Evolutionary conservation across 2,329 filamentous ascomycete species (phyloP).

Genomic region (Phialophora verrucosa): DNA sequence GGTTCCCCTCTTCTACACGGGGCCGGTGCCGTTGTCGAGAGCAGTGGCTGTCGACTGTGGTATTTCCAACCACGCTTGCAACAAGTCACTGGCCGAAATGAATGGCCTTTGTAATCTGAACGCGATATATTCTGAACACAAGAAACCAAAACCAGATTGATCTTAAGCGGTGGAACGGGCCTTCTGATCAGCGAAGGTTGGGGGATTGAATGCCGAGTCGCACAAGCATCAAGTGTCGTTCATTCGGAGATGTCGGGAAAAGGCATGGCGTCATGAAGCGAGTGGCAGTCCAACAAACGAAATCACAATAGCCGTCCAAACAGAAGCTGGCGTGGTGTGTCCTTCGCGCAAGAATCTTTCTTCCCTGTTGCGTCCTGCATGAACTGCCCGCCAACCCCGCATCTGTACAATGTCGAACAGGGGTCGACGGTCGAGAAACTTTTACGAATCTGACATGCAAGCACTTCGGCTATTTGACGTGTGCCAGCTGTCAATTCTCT

Average conservation of each 20-base stretch:
- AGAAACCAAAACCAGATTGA: not conserved
- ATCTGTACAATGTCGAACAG: not conserved
- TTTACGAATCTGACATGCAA: conserved; percentile 5
- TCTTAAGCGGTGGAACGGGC: not conserved
- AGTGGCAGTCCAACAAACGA: not conserved
- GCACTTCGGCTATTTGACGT: conserved; percentile 9
- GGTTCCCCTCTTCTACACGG: not conserved
- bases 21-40: not conserved
- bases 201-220: not conserved
- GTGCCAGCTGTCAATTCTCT: conserved; percentile 10
- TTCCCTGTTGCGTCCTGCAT: conserved; percentile 7
- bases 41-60: not conserved
- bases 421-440: not conserved
- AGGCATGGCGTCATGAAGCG: not conserved
- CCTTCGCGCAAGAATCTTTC: not conserved
- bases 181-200: conserved; percentile 3
- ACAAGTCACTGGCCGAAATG: not conserved
- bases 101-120: not conserved
- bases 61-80: not conserved
- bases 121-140: not conserved
- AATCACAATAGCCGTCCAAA: conserved; percentile 1
- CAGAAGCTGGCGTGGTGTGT: conserved; percentile 1
- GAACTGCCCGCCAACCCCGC: conserved; percentile 21
- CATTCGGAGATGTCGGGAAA: not conserved
- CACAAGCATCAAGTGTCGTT: not conserved